Evolutionary conservation across 2,329 filamentous ascomycete species (phyloP), one percentile per base, ranked within the genome.

Genomic region (Aspergillus sp.): DNA sequence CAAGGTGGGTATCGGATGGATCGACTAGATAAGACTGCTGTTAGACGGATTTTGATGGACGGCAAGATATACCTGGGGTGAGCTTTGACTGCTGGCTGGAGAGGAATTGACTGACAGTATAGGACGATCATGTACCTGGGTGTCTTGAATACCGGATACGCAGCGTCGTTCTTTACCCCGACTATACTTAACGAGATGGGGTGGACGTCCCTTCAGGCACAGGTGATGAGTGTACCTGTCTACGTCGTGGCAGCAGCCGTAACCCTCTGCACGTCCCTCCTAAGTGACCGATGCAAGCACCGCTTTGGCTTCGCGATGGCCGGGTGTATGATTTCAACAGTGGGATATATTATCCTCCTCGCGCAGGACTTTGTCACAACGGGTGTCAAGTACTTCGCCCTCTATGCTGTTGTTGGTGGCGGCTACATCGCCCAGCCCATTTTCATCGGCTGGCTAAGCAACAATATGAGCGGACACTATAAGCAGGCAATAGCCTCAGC

Each of bases 401-500:
- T 69, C 51, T 69, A 69, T 42, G 67, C 68, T 19, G 59, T 70
- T 19, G 57, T 64, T 39, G 49, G 58, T 3, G 68, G 68, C 4
- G 64, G 63, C 3, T 68, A 62, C 50, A 64, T 72, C 40, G 64
- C 66, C 50, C 68, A 72, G 69, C 71, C 73, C 0, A 69, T 71
- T 40, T 61, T 67, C 41, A 72, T 76, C 7, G 72, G 71, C 5
- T 73, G 69, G 66, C 59, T 74, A 13, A 75, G 72, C 30, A 73
- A 74, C 41, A 80, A 80, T 51, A 63, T 79, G 3, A 67, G 72
- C 11, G 75, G 75, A 13, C 70, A 70, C 54, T 71, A 73, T 40
- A 73, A 75, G 54, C 73, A 77, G 22, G 74, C 73, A 6, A 69
- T 79, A 5, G 75, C 73, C 3, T 75, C 73, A 62, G 77, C 71